Evolutionary conservation across 2,329 filamentous ascomycete genomes (phyloP).

Genomic region (Phialophora macrospora): DNA sequence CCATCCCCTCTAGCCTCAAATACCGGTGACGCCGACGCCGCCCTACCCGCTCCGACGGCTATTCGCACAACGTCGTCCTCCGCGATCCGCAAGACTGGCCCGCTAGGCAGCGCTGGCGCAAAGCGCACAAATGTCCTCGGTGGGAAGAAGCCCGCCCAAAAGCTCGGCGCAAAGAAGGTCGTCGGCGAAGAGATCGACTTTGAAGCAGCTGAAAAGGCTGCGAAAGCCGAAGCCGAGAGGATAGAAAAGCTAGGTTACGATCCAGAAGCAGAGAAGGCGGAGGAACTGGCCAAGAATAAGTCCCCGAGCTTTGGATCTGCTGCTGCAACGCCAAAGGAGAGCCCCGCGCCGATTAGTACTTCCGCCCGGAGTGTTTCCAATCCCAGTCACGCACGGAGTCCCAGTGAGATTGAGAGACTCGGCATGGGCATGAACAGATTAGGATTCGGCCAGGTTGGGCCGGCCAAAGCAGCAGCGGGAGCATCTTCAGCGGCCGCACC

Average conservation of each 20-base stretch:
- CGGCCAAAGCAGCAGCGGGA: slow-evolving; percentile 40
- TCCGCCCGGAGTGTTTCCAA: slow-evolving; percentile 66
- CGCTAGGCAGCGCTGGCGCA: slow-evolving; percentile 61
- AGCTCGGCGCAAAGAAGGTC: slow-evolving; percentile 93
- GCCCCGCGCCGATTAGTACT: slow-evolving; percentile 76
- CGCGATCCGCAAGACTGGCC: slow-evolving; percentile 75
- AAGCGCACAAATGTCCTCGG: slow-evolving; percentile 86
- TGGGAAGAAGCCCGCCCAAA: slow-evolving; percentile 74
- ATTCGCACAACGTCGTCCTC: slow-evolving; percentile 77
- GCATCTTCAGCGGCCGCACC: slow-evolving; percentile 58
- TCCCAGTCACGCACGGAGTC: slow-evolving; percentile 58
- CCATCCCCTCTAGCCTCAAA: slow-evolving; percentile 64
- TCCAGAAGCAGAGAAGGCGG: slow-evolving; percentile 77
- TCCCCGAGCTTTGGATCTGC: slow-evolving; percentile 43
- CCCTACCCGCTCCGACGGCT: slow-evolving; percentile 62
- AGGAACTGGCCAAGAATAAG: slow-evolving; percentile 46
- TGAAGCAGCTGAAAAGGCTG: slow-evolving; percentile 94
- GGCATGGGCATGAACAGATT: slow-evolving; percentile 86
- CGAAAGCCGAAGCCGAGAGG: slow-evolving; percentile 94
- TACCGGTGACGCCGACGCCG: slow-evolving; percentile 57
- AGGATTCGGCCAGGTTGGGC: slow-evolving; percentile 84
- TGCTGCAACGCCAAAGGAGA: slow-evolving; percentile 51
- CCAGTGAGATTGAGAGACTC: slow-evolving; percentile 82
- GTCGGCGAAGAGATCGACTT: slow-evolving; percentile 84
- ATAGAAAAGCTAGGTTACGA: slow-evolving; percentile 96